Evolutionary conservation across 352 stramenopile species (phyloP), one percentile per base, ranked within the genome.

Genomic region (Pythium chondricola): DNA sequence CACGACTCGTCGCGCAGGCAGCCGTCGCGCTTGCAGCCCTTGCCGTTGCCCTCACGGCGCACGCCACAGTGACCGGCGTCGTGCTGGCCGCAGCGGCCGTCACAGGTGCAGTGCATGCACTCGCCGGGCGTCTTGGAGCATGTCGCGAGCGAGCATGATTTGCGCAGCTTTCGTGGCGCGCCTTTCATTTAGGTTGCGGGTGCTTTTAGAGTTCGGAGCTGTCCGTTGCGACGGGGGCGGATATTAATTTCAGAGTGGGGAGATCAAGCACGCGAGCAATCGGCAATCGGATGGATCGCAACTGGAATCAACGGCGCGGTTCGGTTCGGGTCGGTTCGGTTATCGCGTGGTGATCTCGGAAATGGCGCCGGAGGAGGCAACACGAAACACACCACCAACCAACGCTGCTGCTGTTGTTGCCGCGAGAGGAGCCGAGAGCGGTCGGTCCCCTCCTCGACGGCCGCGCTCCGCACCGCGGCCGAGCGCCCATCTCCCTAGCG

Each of bases 21-120:
- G 26, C 61, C 71, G 14, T 74, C 54, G 35, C 66, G 68, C 58
- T 87, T 85, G 65, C 78, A 89, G 49, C 67, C 66, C 48, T 71
- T 69, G 35, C 72, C 78, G 17, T 65, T 83, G 36, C 78, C 78
- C 31, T 89, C 78, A 24, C 78, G 64, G 2, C 72, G 67, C 29
- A 75, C 66, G 33, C 77, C 77, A 51, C 77, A 89, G 36, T 43
- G 71, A 14, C 77, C 77, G 4, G 56, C 33, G 32, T 55, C 59
- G 56, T 89, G 77, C 20, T 65, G 65, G 18, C 77, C 77, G 48
- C 77, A 89, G 18, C 69, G 68, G 27, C 78, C 78, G 54, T 89
- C 78, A 44, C 78, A 89, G n/a, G 78, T 82, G 65, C 78, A 88
- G 59, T 88, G 77, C 77, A 88, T 88, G 61, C 77, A 88, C 43